phyloP scores from a whole-genome alignment of 345 rosid genomes.

The Toxicodendron radicans region DNA sequence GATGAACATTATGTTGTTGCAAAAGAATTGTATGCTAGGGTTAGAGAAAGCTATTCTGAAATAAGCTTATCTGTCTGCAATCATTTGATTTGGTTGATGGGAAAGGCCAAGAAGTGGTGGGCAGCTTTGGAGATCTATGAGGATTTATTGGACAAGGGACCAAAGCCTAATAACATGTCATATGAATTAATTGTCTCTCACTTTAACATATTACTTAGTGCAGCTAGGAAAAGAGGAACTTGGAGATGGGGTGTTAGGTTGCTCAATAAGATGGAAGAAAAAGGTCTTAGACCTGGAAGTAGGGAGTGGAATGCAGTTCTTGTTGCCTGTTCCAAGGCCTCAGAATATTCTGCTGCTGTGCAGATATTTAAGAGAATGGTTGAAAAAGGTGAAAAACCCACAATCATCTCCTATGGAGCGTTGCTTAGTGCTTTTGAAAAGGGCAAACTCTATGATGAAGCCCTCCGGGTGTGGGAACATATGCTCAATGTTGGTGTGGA shows the following conservation, averaged over 20 bases:
- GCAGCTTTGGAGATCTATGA: slow-evolving; percentile 92
- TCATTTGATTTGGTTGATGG: slow-evolving; percentile 94
- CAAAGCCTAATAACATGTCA: slow-evolving; percentile 78
- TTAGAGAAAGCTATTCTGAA: slow-evolving; percentile 55
- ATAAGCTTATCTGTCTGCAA: slow-evolving; percentile 90
- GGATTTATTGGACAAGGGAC: slow-evolving; percentile 84
- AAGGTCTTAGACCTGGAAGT: slow-evolving; percentile 77
- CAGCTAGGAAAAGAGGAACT: slow-evolving; percentile 75
- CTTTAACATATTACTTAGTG: slow-evolving; percentile 67
- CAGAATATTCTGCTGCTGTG: slow-evolving; percentile 72
- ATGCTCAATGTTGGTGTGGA: slow-evolving; percentile 75
- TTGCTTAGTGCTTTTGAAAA: slow-evolving; percentile 88
- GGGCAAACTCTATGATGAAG: slow-evolving; percentile 84
- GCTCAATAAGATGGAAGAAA: slow-evolving; percentile 86
- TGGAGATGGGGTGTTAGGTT: slow-evolving; percentile 90
- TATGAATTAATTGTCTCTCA: slow-evolving; percentile 70
- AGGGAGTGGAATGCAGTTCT: slow-evolving; percentile 88
- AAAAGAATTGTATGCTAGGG: slow-evolving; percentile 68
- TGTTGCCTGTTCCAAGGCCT: slow-evolving; percentile 87
- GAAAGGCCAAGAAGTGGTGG: slow-evolving; percentile 98
- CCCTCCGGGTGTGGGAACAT: slow-evolving; percentile 84
- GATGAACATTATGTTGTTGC: slow-evolving; percentile 71
- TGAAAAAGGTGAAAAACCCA: slow-evolving; percentile 84
- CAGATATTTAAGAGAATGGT: slow-evolving; percentile 85
- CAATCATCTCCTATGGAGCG: slow-evolving; percentile 81